Conservation (phyloP, 1,284 basidiomycete genomes). For the Irpex sp. region DNA sequence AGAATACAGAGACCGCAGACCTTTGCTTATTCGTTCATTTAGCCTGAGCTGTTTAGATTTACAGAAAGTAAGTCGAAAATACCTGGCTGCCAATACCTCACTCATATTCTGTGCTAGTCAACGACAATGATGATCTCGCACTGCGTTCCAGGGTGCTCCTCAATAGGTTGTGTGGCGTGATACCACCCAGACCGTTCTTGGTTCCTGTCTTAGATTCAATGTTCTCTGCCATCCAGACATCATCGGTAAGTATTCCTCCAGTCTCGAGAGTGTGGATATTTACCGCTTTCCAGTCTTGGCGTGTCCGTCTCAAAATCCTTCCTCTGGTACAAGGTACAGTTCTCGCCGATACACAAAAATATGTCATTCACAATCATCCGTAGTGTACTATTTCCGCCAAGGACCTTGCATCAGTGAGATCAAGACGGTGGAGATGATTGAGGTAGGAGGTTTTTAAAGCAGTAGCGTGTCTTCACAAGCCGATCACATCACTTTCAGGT, state of each 20-base stretch:
- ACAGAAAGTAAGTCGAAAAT: slow-evolving; percentile 48
- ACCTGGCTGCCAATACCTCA: slow-evolving; percentile 4
- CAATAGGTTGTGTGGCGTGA: slow-evolving; percentile 73
- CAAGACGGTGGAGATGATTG: slow-evolving; percentile 65
- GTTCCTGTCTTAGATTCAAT: slow-evolving; percentile 59
- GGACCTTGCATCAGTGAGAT: slow-evolving; percentile 58
- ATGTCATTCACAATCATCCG: slow-evolving; percentile 1
- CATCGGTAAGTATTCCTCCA: slow-evolving; percentile 45
- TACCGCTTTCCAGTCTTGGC: slow-evolving; percentile 53
- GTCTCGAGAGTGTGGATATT: neutral
- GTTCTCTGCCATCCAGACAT: slow-evolving; percentile 63
- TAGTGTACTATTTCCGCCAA: slow-evolving; percentile 76
- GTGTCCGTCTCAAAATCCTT: slow-evolving; percentile 65
- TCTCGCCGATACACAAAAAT: neutral
- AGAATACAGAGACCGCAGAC: slow-evolving; percentile 1
- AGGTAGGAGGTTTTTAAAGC: slow-evolving; percentile 33
- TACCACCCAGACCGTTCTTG: slow-evolving; percentile 55
- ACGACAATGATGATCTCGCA: slow-evolving; percentile 69
- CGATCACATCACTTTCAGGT: slow-evolving; percentile 35
- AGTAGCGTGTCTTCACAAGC: too few relatives aligned
- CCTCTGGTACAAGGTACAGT: slow-evolving; percentile 69
- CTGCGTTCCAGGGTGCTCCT: slow-evolving; percentile 55
- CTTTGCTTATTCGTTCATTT: slow-evolving; percentile 2
- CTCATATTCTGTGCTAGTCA: slow-evolving; percentile 37
- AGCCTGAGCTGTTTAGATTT: slow-evolving; percentile 73